Conservation (phyloP, 805 yeast species). For the Wickerhamomyces subpelliculosus region DNA sequence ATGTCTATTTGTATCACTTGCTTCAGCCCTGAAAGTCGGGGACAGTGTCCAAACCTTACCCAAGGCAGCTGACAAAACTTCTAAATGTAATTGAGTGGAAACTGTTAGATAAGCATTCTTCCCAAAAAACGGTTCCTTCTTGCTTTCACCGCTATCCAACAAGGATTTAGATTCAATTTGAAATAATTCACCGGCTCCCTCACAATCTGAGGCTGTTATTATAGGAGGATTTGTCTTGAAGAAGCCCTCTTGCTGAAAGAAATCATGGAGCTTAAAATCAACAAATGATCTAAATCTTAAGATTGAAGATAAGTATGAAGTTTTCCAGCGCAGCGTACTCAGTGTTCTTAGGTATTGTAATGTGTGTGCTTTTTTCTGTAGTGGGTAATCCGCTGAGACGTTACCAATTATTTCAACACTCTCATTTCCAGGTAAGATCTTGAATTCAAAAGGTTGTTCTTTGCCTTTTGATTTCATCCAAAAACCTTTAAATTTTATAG, state of each 20-base stretch:
- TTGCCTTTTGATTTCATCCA: slow-evolving; percentile 42
- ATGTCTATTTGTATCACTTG: slow-evolving; percentile 86
- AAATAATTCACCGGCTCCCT: slow-evolving; percentile 95
- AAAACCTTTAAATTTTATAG: slow-evolving; percentile 36
- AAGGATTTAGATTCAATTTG: slow-evolving; percentile 34
- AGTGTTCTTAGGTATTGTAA: slow-evolving; percentile 58
- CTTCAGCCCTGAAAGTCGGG: slow-evolving; percentile 94
- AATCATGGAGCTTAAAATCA: slow-evolving; percentile 45
- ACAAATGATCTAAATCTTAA: slow-evolving; percentile 67
- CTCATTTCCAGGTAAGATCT: slow-evolving; percentile 24
- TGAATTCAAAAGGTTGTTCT: slow-evolving; percentile 47
- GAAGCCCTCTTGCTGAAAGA: slow-evolving; percentile 49
- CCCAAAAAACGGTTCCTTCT: slow-evolving; percentile 51
- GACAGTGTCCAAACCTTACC: slow-evolving; percentile 81
- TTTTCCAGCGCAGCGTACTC: slow-evolving; percentile 76
- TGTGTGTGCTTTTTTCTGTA: slow-evolving; percentile 74
- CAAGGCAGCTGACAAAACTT: slow-evolving; percentile 66
- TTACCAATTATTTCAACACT: slow-evolving; percentile 49
- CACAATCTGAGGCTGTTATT: slow-evolving; percentile 87
- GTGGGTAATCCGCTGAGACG: slow-evolving; percentile 60
- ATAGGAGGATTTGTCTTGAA: slow-evolving; percentile 80
- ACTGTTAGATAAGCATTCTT: slow-evolving; percentile 73
- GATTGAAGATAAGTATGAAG: slow-evolving; percentile 56
- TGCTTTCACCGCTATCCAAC: slow-evolving; percentile 8
- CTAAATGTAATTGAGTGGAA: slow-evolving; percentile 87